Base-by-base conservation (phyloP, 139 green algal species). In the Chlamydomonas sphaeroides region DNA sequence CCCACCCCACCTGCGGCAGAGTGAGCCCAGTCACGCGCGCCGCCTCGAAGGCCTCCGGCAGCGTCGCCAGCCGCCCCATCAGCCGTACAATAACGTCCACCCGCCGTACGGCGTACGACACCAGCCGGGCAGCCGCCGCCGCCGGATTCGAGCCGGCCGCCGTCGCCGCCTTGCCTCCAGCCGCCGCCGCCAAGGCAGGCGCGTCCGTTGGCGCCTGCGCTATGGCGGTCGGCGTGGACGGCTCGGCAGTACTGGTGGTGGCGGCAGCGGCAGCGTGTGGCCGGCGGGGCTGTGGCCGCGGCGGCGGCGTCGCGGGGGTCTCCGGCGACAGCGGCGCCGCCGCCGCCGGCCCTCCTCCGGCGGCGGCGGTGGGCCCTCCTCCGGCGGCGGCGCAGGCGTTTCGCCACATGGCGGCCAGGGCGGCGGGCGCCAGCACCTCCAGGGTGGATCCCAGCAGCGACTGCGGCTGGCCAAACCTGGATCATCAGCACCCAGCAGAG, bases 21-120 rank as follows among this genome's bases (percentile, higher is more conserved):
- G 88, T 95, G 14, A 98, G 91, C 25, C 95, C 95, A 5, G 95
- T 98, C 5, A 92, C 95, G 7, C 95, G 81, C 1, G 92, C 94
- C 85, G 95, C 89, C 88, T 98, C 94, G 56, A 98, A 80, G 4
- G 82, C 86, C 80, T 98, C 95, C 0, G 91, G 80, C 28, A 98
- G 42, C 15, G 88, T 94, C 32, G 92, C 90, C 87, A 98, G 88
- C 8, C 80, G 87, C 18, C 79, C 53, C 74, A 94, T 87, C 72
- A 98, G 86, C 65, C 56, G 65, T 49, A 42, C 36, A 42, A 95
- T 87, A 17, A 85, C 90, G 20, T 67, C 68, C 68, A 85, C 75
- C 14, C 91, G 85, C 35, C 78, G 74, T 61, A 71, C 38, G 11
- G 61, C 32, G 74, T 80, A 80, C 39, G 72, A 79, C 72, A 59